A percentile compares a stretch with the other conserved stretches of the same genome.
phyloP scores from a whole-genome alignment of 176 grass and related monocot species.

The Cymbopogon citratus region DNA sequence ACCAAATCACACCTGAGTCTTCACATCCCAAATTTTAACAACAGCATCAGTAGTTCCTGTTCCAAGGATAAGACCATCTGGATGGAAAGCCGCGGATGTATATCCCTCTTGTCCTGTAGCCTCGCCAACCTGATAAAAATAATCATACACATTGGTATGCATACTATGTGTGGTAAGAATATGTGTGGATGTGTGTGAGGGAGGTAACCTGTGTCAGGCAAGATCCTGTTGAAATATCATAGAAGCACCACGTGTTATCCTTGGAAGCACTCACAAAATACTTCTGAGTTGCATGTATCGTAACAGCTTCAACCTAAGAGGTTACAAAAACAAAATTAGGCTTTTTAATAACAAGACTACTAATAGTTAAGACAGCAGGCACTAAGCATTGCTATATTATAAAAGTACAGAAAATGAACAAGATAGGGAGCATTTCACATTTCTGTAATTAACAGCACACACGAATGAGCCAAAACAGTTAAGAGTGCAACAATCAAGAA shows the following conservation, averaged over 20 bases:
- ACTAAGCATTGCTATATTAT: background rate
- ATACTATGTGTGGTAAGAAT: background rate
- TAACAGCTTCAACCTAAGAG: slow-evolving; percentile 88
- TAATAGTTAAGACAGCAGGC: background rate
- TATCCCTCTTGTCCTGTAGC: slow-evolving; percentile 74
- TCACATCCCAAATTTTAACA: slow-evolving; percentile 99
- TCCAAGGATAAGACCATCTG: slow-evolving; percentile 98
- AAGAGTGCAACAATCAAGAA: background rate
- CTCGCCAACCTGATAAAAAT: slow-evolving; percentile 64
- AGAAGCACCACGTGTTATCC: slow-evolving; percentile 99
- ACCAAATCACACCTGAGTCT: slow-evolving; percentile 68
- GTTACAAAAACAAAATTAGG: background rate
- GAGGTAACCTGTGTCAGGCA: slow-evolving; percentile 79
- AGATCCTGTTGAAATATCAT: slow-evolving; percentile 85
- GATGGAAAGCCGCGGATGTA: slow-evolving; percentile 86
- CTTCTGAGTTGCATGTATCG: slow-evolving; percentile 91
- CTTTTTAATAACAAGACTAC: background rate
- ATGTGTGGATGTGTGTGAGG: background rate
- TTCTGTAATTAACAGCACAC: background rate
- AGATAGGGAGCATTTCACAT: background rate
- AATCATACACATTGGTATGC: background rate
- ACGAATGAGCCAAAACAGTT: slow-evolving; percentile 17
- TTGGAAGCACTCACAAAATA: slow-evolving; percentile 86
- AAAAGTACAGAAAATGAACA: background rate
- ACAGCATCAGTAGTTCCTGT: slow-evolving; percentile 80